These are phyloP conservation scores for Annulohypoxylon truncatum DNA, from an alignment of 2,329 filamentous ascomycete genomes.

Conservation along the genomic window DNA sequence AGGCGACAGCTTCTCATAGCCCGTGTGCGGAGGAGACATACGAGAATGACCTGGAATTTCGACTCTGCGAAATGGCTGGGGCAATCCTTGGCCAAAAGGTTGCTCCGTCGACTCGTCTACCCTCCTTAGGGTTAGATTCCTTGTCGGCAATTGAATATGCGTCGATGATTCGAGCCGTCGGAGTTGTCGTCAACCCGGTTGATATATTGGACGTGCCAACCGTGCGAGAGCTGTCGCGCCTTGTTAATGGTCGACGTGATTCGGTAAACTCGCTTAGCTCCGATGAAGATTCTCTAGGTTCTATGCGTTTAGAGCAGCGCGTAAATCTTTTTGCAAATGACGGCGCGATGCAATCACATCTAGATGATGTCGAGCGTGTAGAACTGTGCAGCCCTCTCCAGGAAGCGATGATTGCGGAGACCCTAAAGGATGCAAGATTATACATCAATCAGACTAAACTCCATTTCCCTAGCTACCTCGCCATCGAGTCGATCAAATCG, in stretches of 20 bases:
- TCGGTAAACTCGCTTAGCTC: neutral
- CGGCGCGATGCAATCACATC: slow-evolving; percentile 26
- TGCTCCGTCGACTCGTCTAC: slow-evolving; percentile 47
- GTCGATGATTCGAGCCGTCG: slow-evolving; percentile 68
- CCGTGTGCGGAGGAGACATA: slow-evolving; percentile 43
- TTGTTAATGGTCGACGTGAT: slow-evolving; percentile 11
- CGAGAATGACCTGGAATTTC: slow-evolving; percentile 50
- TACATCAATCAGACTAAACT: slow-evolving; percentile 86
- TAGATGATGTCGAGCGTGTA: slow-evolving; percentile 55
- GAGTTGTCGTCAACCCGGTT: slow-evolving; percentile 66
- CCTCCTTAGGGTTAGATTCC: slow-evolving; percentile 55
- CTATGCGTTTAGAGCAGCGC: neutral
- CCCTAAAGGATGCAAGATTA: slow-evolving; percentile 64
- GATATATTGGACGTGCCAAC: slow-evolving; percentile 70
- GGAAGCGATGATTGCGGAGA: slow-evolving; percentile 83
- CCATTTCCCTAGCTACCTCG: slow-evolving; percentile 57
- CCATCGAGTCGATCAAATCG: slow-evolving; percentile 55
- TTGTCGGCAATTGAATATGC: slow-evolving; percentile 64
- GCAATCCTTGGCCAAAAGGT: slow-evolving; percentile 46
- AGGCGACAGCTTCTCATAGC: slow-evolving; percentile 5
- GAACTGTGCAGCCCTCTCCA: slow-evolving; percentile 79
- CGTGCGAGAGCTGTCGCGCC: slow-evolving; percentile 44
- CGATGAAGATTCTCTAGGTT: neutral
- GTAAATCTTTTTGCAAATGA: slow-evolving; percentile 25
- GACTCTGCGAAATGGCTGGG: slow-evolving; percentile 50